Percentiles rank a stretch among this genome's conserved stretches.
Evolutionary conservation across 192 early-diverging fungal genomes (phyloP).

Genomic region (Coemansia sp.): DNA sequence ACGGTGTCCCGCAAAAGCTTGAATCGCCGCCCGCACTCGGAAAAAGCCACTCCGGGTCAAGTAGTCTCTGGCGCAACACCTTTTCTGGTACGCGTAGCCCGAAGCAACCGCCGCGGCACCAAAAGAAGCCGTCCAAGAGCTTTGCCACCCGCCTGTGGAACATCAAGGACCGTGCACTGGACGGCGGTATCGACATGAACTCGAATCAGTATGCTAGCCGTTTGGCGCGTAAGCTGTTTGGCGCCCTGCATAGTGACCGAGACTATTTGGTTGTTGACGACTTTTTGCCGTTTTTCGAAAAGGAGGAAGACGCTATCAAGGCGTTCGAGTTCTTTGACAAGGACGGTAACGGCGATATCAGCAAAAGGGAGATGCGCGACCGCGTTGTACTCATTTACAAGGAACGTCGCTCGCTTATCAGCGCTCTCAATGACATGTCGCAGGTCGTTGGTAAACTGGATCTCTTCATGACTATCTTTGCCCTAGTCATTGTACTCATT

Average conservation of each 20-base stretch:
- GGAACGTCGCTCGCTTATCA: constrained; percentile 74
- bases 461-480: constrained; percentile 64
- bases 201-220: constrained; percentile 62
- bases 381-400: constrained; percentile 79
- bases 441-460: constrained; percentile 85
- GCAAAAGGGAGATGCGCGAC: constrained; percentile 79
- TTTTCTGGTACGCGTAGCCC: constrained; percentile 19
- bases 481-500: constrained; percentile 62
- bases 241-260: constrained; percentile 59
- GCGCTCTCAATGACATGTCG: constrained; percentile 78
- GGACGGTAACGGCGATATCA: constrained; percentile 88
- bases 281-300: constrained; percentile 76
- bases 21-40: constrained; percentile 31
- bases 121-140: constrained; percentile 28
- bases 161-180: constrained; percentile 53
- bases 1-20: neutral
- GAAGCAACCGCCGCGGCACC: constrained; percentile 20
- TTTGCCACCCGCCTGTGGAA: constrained; percentile 48
- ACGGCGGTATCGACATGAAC: constrained; percentile 63
- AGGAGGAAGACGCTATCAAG: constrained; percentile 69
- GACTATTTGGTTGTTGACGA: constrained; percentile 71
- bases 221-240: constrained; percentile 64
- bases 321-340: constrained; percentile 89
- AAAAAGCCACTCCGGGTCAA: constrained; percentile 20
- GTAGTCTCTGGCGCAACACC: constrained; percentile 43